Base-by-base conservation (phyloP, 331 rosid species). In the Malus hybrid region DNA sequence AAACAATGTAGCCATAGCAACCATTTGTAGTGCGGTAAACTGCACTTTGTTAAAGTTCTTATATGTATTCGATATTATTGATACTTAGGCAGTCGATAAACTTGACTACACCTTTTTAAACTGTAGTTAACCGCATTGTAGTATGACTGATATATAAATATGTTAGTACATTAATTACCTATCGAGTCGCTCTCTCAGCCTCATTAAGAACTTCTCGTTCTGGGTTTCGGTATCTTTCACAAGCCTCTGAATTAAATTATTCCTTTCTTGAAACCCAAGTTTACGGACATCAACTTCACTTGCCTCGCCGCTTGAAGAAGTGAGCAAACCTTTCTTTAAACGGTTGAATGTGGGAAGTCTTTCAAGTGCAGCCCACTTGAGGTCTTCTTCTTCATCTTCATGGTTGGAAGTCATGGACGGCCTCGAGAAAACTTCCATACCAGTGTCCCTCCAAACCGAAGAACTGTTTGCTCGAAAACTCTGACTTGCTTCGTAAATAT, bases 311-410 rank as follows among this genome's bases (percentile, higher is more conserved):
- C 29, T 67, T 8, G 87, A 75, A 0, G 77, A 46, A 1, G 85
- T 80, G 12, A 91, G 73, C 52, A 91, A 66, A 1, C 95, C 97
- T 86, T 78, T 91, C 80, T 74, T 87, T 42, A 91, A 44, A 50
- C 97, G 93, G 62, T 52, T 76, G 72, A 81, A 89, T 9, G 97
- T 87, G 7, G 95, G 97, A 74, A 91, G 95, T 74, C 66, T 91
- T 56, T 91, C 88, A 4, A 91, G 85, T 6, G 91, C 91, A 22
- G 93, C 91, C 97, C 97, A 89, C 68, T 70, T 89, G 1, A 91
- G 88, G 77, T 88, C 91, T 50, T 85, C 90, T 64, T 91, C 95
- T 39, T 89, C 91, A 16, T 87, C 85, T 65, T 71, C 89, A 3
- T 72, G 60, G 60, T 55, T 55, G 60, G 60, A 55, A 55, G 60